These are phyloP conservation scores for Fulvia fulva DNA, from an alignment of 2,329 filamentous ascomycete species.

Conservation along the genomic window DNA sequence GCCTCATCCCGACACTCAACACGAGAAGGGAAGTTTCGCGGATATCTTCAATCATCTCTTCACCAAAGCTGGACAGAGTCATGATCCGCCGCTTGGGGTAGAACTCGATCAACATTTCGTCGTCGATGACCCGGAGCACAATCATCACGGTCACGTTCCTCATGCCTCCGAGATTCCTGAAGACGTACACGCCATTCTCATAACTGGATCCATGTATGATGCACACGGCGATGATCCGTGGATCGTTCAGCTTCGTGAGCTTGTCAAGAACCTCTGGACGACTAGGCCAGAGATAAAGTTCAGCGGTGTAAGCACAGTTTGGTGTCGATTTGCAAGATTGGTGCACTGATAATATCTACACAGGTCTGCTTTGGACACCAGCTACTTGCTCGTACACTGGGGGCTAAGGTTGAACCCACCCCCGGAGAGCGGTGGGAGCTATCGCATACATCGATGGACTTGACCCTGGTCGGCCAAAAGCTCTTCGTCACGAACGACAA, in stretches of 20 bases:
- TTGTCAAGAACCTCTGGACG: constrained; percentile 51
- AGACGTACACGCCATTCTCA: constrained; percentile 42
- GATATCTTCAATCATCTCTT: constrained; percentile 53
- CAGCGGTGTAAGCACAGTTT: constrained; percentile 32
- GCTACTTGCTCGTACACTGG: constrained; percentile 43
- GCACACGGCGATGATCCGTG: constrained; percentile 45
- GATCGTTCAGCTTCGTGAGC: constrained; percentile 41
- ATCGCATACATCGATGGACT: constrained; percentile 40
- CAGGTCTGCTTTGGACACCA: constrained; percentile 47
- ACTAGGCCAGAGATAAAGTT: constrained; percentile 50
- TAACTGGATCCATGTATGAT: constrained; percentile 48
- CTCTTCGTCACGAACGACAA: constrained; percentile 38
- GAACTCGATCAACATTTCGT: constrained; percentile 55
- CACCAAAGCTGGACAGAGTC: constrained; percentile 47
- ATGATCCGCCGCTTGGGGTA: constrained; percentile 53
- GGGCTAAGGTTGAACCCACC: constrained; percentile 37
- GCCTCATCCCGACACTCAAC: constrained; percentile 50
- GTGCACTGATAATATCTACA: background rate
- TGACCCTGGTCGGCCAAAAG: constrained; percentile 39
- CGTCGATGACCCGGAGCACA: constrained; percentile 40
- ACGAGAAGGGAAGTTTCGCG: constrained; percentile 51
- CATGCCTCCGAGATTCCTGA: constrained; percentile 46
- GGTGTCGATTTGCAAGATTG: background rate
- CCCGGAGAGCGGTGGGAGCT: constrained; percentile 46
- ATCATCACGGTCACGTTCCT: constrained; percentile 46